Evolutionary conservation across 148 eudicot species (phyloP).

Genomic region (Pharnaceum exiguum): DNA sequence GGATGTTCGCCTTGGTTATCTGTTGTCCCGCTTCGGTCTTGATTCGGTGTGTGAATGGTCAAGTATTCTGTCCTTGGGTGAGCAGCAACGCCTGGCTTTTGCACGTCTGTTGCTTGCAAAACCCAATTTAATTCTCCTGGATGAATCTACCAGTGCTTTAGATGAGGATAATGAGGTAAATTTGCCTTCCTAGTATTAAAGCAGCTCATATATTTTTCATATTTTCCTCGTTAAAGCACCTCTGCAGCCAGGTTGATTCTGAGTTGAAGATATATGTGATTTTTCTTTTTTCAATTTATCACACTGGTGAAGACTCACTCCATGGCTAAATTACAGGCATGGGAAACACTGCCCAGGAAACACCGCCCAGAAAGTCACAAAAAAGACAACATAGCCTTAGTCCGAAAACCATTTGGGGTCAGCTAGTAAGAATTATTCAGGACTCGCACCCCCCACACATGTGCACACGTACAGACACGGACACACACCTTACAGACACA

Average conservation of each 20-base stretch:
- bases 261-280: not conserved
- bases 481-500: not conserved
- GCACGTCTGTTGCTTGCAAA: slow-evolving; percentile 85
- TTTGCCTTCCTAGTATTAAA: no score
- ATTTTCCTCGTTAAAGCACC: not conserved
- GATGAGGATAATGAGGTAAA: slow-evolving; percentile 99
- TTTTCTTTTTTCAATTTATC: no score
- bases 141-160: slow-evolving; percentile 97
- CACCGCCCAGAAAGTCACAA: no score
- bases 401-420: no score
- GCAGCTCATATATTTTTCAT: no score
- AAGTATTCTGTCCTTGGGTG: slow-evolving; percentile 90
- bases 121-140: slow-evolving; percentile 74
- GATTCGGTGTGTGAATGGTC: slow-evolving; percentile 85
- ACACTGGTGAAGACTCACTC: no score
- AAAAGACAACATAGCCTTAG: no score
- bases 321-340: no score
- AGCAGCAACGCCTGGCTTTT: slow-evolving; percentile 98
- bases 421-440: not conserved
- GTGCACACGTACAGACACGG: no score
- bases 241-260: not conserved
- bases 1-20: slow-evolving; percentile 81
- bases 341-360: no score
- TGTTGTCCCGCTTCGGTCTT: slow-evolving; percentile 64
- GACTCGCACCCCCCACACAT: not conserved